Conservation (phyloP, 306 rosid genomes). For the Ceratonia siliqua region DNA sequence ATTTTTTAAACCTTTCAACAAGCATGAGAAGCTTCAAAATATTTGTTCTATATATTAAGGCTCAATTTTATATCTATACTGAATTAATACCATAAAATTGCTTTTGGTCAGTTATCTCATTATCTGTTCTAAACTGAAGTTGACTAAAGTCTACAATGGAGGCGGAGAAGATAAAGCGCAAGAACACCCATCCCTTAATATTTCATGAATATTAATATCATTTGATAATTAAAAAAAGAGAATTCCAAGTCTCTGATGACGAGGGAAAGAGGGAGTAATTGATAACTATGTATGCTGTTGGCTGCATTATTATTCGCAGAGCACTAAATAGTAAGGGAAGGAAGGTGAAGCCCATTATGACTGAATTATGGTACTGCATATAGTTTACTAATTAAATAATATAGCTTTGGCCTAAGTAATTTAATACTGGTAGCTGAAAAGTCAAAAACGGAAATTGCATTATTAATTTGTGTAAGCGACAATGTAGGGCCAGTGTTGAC, state of each 20-base stretch:
- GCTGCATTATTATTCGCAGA: constrained; percentile 42
- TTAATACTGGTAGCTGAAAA: background rate
- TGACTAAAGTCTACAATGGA: background rate
- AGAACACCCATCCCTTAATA: constrained; percentile 6
- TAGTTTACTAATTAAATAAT: background rate
- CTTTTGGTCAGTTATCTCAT: no score
- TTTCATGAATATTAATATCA: constrained; percentile 29
- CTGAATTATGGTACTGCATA: constrained; percentile 19
- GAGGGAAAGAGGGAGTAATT: constrained; percentile 38
- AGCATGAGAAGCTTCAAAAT: no score
- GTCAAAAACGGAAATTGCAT: constrained; percentile 11
- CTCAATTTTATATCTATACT: no score
- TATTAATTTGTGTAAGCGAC: constrained; percentile 54
- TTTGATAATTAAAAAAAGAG: constrained; percentile 32
- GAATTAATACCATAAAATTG: no score
- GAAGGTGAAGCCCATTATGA: constrained; percentile 49
- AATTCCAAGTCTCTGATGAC: constrained; percentile 35
- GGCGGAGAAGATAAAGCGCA: constrained; percentile 11
- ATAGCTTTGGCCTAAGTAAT: background rate
- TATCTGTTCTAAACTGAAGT: no score
- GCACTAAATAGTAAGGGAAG: constrained; percentile 33
- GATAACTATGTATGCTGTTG: constrained; percentile 32
- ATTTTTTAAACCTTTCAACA: no score
- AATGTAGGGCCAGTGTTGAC: constrained; percentile 77
- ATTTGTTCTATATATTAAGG: no score